Conservation (phyloP, 345 rosid genomes). For the Clarkia xantiana region DNA sequence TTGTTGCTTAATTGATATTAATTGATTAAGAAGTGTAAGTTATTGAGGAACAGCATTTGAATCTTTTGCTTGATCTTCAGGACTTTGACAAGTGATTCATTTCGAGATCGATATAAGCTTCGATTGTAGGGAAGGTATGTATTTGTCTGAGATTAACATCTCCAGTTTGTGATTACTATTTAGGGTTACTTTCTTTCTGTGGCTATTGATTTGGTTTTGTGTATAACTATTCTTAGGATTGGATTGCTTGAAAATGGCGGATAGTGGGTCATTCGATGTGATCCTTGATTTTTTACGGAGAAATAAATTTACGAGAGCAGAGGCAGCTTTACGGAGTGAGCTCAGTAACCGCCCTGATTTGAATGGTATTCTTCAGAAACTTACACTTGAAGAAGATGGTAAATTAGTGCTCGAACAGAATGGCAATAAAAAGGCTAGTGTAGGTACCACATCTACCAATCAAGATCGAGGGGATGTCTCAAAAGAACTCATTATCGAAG, state of each 20-base stretch:
- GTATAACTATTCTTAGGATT: conserved; percentile 8
- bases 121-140: too few relatives aligned
- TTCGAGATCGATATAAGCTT: too few relatives aligned
- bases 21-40: too few relatives aligned
- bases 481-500: conserved; percentile 77
- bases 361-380: conserved; percentile 58
- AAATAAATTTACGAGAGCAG: conserved; percentile 76
- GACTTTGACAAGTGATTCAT: too few relatives aligned
- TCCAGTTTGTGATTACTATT: too few relatives aligned
- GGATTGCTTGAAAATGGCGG: conserved; percentile 40
- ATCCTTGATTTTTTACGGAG: conserved; percentile 70
- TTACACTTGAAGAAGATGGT: conserved; percentile 37
- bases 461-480: conserved; percentile 36
- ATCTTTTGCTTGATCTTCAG: too few relatives aligned
- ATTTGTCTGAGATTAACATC: too few relatives aligned
- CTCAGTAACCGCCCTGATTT: conserved; percentile 53
- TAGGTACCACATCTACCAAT: conserved; percentile 24
- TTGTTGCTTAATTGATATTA: too few relatives aligned
- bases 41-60: too few relatives aligned
- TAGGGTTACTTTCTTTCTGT: too few relatives aligned
- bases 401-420: conserved; percentile 27
- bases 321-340: conserved; percentile 91
- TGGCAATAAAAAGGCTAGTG: conserved; percentile 13
- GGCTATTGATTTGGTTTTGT: background rate
- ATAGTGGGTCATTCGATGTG: conserved; percentile 48